A percentile compares a stretch with the other conserved stretches of the same genome.
Evolutionary conservation across 305 asterid species (phyloP).

Genomic region (Solanum hybrid): DNA sequence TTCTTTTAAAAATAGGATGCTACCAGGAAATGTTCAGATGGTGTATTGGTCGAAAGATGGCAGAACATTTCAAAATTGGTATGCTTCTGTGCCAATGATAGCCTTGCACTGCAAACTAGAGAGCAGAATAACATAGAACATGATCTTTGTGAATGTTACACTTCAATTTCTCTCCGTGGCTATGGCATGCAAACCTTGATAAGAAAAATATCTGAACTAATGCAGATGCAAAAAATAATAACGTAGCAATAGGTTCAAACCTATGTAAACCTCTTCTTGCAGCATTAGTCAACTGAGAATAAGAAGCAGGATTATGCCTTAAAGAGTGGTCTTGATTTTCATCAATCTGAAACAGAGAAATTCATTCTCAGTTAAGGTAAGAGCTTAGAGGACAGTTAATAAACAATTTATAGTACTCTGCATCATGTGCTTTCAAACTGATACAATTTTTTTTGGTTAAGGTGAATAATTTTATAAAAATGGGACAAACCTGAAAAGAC

Average conservation of each 20-base stretch:
- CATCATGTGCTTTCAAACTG: not conserved
- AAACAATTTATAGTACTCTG: not conserved
- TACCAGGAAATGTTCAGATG: not conserved
- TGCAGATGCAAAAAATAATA: slow-evolving; percentile 2
- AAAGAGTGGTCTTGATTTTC: slow-evolving; percentile 37
- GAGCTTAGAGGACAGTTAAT: not conserved
- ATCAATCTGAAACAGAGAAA: slow-evolving; percentile 45
- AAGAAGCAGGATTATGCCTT: slow-evolving; percentile 47
- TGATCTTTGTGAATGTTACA: not conserved
- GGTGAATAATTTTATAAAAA: not conserved
- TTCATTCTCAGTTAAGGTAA: not conserved
- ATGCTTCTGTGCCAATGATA: not conserved
- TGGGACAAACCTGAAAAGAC: not conserved
- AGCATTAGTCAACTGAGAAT: slow-evolving; percentile 38
- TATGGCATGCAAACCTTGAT: not conserved
- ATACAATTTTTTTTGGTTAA: not conserved
- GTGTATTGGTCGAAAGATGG: not conserved
- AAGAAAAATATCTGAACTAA: not conserved
- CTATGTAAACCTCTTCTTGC: slow-evolving; percentile 73
- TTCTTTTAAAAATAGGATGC: not conserved
- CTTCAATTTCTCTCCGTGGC: not conserved
- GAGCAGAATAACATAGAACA: not conserved
- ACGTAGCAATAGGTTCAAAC: slow-evolving; percentile 31
- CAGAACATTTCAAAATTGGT: not conserved
- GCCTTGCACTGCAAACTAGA: not conserved